Evolutionary conservation across 2,329 filamentous ascomycete genomes (phyloP).

Genomic region (Phialemoniopsis sp.): DNA sequence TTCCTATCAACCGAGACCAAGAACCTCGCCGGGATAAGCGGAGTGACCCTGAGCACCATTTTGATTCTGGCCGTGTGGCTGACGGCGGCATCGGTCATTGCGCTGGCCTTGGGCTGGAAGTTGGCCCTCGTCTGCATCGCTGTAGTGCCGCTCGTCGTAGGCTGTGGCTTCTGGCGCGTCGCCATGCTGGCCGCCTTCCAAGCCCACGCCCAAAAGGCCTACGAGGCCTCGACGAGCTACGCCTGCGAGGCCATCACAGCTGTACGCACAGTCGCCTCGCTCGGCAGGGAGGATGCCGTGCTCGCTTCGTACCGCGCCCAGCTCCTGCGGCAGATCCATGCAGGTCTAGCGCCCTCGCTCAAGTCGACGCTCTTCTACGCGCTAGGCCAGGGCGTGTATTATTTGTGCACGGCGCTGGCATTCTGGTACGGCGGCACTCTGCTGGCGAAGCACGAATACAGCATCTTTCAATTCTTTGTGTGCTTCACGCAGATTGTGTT

Average conservation of each 20-base stretch:
- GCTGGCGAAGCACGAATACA: slow-evolving; percentile 31
- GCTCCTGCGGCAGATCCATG: no score
- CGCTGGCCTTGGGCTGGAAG: slow-evolving; percentile 81
- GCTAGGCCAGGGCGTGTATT: no score
- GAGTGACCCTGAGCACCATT: slow-evolving; percentile 50
- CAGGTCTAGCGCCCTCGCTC: no score
- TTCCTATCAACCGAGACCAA: slow-evolving; percentile 89
- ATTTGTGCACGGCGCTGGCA: no score
- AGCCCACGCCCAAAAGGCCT: no score
- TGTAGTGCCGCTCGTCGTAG: slow-evolving; percentile 72
- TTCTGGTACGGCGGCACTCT: no score
- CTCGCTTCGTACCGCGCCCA: no score
- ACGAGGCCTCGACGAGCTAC: no score
- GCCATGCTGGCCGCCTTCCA: slow-evolving; percentile 50
- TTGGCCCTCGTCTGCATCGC: slow-evolving; percentile 77
- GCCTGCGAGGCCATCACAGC: no score
- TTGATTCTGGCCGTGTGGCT: neutral
- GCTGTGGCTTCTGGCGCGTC: slow-evolving; percentile 69
- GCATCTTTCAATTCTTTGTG: slow-evolving; percentile 43
- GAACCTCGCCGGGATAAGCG: slow-evolving; percentile 81
- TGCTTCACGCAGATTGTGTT: slow-evolving; percentile 38
- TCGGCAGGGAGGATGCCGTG: no score
- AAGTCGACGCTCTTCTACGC: no score
- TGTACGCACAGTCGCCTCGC: no score
- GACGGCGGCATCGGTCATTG: slow-evolving; percentile 31